Evolutionary conservation across 2,329 filamentous ascomycete genomes (phyloP), one percentile per base, ranked within the genome.

Genomic region (Cytospora leucostoma): DNA sequence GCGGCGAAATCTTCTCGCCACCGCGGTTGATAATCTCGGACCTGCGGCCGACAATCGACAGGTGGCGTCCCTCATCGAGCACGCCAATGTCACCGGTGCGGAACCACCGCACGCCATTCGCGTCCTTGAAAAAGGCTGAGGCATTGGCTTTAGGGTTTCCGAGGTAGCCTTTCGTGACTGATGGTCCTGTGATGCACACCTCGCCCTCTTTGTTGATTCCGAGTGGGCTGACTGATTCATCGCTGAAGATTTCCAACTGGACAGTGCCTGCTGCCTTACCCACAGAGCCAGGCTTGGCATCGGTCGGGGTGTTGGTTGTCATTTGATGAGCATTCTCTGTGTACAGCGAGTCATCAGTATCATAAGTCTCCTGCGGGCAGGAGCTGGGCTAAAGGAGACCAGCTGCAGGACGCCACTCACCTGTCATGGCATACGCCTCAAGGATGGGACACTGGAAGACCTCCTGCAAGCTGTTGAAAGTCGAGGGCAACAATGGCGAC

Each of bases 11-110:
- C 80, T 95, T 95, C 79, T 95, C 92, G 65, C 92, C 92, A 61
- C 89, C 91, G 78, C 94, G 93, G 78, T 93, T 93, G 80, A 96
- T 96, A 58, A 96, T 81, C 78, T 96, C 92, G 81, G 96, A 96
- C 77, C 95, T 96, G 56, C 92, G 83, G n/a, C 92, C 92, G 0
- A 92, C 96, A 76, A 96, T 94, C 71, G 91, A 82, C 11, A 96
- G 80, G 72, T 94, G 96, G 66, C 91, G 90, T 68, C 95, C 90
- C 34, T 38, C 27, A 71, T 95, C 91, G 72, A 86, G 82, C 77
- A 89, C 89, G 58, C 92, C 92, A 75, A 95, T 91, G 72, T 96
- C 92, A 8, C 92, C 92, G 0, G 92, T 96, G 69, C 92, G 85
- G 84, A 96, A 96, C 79, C 91, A 96, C 11, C 90, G 89, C 7